phyloP scores from a whole-genome alignment of 2,329 filamentous ascomycete genomes.

The Tolypocladium cylindrosporum region DNA sequence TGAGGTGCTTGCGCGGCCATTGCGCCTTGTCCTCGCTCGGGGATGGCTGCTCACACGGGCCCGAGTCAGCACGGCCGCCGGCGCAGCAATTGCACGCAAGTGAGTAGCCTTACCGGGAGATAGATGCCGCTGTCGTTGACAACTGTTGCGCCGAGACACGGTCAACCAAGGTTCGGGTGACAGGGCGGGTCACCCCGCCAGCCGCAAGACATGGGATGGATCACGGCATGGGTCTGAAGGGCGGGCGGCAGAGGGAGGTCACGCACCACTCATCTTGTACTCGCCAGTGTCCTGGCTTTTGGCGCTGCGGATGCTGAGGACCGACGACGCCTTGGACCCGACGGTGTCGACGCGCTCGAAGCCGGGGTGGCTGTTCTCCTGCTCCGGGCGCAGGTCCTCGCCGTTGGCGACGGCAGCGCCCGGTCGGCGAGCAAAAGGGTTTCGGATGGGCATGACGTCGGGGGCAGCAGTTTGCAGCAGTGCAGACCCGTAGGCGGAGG shows the following conservation, averaged over 20 bases:
- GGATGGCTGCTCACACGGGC: constrained; percentile 52
- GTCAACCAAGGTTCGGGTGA: constrained; percentile 14
- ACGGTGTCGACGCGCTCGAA: constrained; percentile 55
- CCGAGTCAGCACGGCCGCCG: background rate
- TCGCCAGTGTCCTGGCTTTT: constrained; percentile 56
- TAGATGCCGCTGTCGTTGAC: constrained; percentile 95
- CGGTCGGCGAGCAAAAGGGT: constrained; percentile 56
- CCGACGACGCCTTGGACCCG: constrained; percentile 51
- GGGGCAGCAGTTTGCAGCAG: background rate
- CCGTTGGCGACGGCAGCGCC: constrained; percentile 35
- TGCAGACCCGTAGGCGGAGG: background rate
- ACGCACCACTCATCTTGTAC: constrained; percentile 72
- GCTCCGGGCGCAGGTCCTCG: constrained; percentile 41
- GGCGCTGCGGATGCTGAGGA: constrained; percentile 51
- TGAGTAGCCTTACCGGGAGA: constrained; percentile 58
- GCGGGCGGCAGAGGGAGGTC: background rate
- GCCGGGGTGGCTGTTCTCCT: constrained; percentile 21
- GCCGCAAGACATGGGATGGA: background rate
- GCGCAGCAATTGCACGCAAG: background rate
- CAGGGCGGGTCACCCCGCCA: constrained; percentile 1
- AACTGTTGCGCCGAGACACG: constrained; percentile 41
- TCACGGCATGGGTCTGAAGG: background rate
- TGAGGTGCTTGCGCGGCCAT: constrained; percentile 53
- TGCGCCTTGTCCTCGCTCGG: constrained; percentile 75
- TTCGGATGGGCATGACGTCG: constrained; percentile 59